A percentile compares a stretch with the other conserved stretches of the same genome.
These are phyloP conservation scores for Cubamyces lactineus DNA, from an alignment of 768 basidiomycete species.

Conservation along the genomic window DNA sequence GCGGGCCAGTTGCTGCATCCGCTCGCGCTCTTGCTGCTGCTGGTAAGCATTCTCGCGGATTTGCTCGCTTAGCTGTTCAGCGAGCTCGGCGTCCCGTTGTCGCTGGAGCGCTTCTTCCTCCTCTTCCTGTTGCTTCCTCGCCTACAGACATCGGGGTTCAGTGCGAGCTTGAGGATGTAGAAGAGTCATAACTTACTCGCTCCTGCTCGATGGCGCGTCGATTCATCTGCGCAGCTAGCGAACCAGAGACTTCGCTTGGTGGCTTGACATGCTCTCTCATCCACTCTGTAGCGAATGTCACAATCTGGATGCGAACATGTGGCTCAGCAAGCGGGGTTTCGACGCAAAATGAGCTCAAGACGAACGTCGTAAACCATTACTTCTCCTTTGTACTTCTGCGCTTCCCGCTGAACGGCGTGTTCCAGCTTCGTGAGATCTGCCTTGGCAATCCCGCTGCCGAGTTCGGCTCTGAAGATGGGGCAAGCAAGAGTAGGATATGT, in stretches of 20 bases:
- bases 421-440: slow-evolving; percentile 61
- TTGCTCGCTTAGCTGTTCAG: slow-evolving; percentile 64
- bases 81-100: slow-evolving; percentile 54
- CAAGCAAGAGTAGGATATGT: slow-evolving; percentile 78
- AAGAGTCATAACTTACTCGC: slow-evolving; percentile 43
- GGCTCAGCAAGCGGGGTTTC: not conserved
- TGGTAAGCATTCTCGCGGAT: slow-evolving; percentile 67
- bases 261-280: slow-evolving; percentile 58
- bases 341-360: not conserved
- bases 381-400: slow-evolving; percentile 63
- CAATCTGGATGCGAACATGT: slow-evolving; percentile 47
- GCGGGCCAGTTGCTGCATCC: slow-evolving; percentile 54
- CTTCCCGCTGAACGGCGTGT: slow-evolving; percentile 65
- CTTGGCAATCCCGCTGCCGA: slow-evolving; percentile 61
- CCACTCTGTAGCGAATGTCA: slow-evolving; percentile 74
- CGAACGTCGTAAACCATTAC: slow-evolving; percentile 82
- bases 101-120: slow-evolving; percentile 56
- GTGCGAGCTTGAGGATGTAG: not conserved
- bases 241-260: slow-evolving; percentile 62
- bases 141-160: slow-evolving; percentile 38
- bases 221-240: slow-evolving; percentile 80
- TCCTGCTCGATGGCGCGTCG: slow-evolving; percentile 73
- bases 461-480: slow-evolving; percentile 70
- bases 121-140: slow-evolving; percentile 54
- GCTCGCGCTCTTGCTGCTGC: slow-evolving; percentile 57